Percentiles rank a stretch among this genome's conserved stretches.
These are phyloP conservation scores for Forsythia viridissima DNA, from an alignment of 257 asterid genomes.

Conservation along the genomic window DNA sequence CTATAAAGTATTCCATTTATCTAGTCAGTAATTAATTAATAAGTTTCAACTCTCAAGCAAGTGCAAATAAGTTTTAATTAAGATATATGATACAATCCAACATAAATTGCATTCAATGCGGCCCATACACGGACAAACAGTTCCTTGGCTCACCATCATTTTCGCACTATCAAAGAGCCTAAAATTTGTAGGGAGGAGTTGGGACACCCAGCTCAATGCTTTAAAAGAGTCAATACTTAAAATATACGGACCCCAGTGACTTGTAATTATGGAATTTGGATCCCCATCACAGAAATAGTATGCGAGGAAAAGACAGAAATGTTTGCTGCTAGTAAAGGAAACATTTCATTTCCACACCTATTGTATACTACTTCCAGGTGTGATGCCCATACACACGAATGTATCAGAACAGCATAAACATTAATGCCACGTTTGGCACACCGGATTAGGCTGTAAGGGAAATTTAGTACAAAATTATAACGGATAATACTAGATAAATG, in stretches of 20 bases:
- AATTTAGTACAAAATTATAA: no score
- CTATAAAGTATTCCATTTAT: no score
- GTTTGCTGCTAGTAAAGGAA: neutral
- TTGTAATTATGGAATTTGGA: no score
- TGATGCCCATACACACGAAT: neutral
- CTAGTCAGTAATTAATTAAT: no score
- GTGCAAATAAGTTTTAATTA: constrained; percentile 10
- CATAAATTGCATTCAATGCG: constrained; percentile 2
- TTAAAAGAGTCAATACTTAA: neutral
- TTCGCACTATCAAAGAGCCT: neutral
- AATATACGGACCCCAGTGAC: no score
- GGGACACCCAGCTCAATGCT: constrained; percentile 17
- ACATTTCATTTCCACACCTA: neutral
- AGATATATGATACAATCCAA: neutral
- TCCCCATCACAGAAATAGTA: no score
- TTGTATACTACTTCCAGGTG: neutral
- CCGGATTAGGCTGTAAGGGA: no score
- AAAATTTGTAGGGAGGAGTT: neutral
- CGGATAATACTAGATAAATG: no score
- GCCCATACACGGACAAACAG: constrained; percentile 7
- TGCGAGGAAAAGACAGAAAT: neutral
- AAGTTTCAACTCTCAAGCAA: neutral
- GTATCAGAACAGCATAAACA: constrained; percentile 15
- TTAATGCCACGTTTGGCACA: neutral
- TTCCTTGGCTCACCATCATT: neutral